These are phyloP conservation scores for Aspergillus quadrilineatus DNA, from an alignment of 2,329 filamentous ascomycete genomes.

Conservation along the genomic window DNA sequence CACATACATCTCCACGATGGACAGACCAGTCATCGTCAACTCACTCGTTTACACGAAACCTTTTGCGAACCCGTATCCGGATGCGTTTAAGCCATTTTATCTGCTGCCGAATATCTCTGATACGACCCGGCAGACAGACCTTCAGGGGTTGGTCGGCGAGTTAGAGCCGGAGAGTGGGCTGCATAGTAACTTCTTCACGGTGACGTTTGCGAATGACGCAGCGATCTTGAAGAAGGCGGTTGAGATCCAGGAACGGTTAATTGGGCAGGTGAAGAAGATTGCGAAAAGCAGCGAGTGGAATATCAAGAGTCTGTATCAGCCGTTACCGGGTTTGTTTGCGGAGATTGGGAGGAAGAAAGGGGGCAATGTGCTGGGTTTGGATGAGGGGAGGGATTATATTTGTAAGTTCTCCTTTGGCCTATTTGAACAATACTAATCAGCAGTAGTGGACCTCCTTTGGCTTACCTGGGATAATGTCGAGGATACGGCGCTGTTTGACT, in stretches of 20 bases:
- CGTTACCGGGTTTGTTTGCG: neutral
- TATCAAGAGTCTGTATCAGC: conserved; percentile 2
- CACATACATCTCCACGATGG: conserved; percentile 29
- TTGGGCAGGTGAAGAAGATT: neutral
- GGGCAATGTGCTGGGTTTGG: neutral
- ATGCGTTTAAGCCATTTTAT: conserved; percentile 13
- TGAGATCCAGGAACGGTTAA: neutral
- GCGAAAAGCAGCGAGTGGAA: neutral
- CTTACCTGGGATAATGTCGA: neutral
- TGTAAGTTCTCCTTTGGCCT: neutral
- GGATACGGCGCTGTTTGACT: neutral
- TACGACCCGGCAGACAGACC: neutral
- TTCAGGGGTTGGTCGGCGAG: neutral
- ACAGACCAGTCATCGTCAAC: conserved; percentile 10
- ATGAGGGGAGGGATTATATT: neutral
- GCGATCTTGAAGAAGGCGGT: neutral
- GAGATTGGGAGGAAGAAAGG: neutral
- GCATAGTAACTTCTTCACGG: neutral
- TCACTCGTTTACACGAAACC: conserved; percentile 15
- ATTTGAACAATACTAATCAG: neutral
- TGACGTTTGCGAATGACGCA: conserved; percentile 1
- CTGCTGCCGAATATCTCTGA: conserved; percentile 12
- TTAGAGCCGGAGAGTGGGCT: neutral
- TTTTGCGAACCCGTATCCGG: neutral
- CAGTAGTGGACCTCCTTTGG: neutral